Evolutionary conservation across 2,329 filamentous ascomycete genomes (phyloP).

Genomic region (Trichoderma brevicompactum): DNA sequence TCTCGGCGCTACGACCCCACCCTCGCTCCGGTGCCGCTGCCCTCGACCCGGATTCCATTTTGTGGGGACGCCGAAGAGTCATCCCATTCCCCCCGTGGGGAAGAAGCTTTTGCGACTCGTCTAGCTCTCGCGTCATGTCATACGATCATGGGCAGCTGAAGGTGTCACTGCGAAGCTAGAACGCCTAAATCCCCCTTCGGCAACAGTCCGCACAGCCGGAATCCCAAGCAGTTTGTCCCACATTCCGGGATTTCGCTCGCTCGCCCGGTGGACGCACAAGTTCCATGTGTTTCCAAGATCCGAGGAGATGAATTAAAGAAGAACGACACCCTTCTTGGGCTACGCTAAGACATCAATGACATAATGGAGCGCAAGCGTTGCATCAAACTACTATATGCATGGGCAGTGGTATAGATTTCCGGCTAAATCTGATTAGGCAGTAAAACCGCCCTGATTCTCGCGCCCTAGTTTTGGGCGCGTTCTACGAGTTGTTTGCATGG

Average conservation of each 20-base stretch:
- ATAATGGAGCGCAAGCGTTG: slow-evolving; percentile 3
- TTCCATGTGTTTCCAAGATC: neutral
- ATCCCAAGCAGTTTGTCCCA: neutral
- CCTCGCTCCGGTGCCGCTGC: slow-evolving; percentile 7
- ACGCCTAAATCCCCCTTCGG: neutral
- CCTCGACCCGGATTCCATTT: neutral
- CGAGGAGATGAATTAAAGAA: neutral
- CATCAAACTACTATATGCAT: slow-evolving; percentile 4
- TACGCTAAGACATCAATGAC: neutral
- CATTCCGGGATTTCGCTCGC: neutral
- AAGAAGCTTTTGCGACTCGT: slow-evolving; percentile 3
- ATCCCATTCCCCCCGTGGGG: slow-evolving; percentile 16
- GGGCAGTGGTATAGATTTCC: neutral
- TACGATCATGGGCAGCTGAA: neutral
- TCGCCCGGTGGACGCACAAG: neutral
- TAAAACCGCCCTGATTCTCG: slow-evolving; percentile 8
- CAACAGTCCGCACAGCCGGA: neutral
- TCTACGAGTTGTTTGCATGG: neutral
- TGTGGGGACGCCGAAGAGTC: slow-evolving; percentile 22
- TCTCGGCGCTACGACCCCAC: slow-evolving; percentile 9
- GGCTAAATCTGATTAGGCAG: slow-evolving; percentile 20
- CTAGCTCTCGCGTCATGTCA: neutral
- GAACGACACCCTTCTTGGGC: neutral
- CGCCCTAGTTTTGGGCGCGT: neutral
- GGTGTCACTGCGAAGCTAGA: neutral